Evolutionary conservation across 805 yeast species (phyloP).

Genomic region (Lachancea meyersii): DNA sequence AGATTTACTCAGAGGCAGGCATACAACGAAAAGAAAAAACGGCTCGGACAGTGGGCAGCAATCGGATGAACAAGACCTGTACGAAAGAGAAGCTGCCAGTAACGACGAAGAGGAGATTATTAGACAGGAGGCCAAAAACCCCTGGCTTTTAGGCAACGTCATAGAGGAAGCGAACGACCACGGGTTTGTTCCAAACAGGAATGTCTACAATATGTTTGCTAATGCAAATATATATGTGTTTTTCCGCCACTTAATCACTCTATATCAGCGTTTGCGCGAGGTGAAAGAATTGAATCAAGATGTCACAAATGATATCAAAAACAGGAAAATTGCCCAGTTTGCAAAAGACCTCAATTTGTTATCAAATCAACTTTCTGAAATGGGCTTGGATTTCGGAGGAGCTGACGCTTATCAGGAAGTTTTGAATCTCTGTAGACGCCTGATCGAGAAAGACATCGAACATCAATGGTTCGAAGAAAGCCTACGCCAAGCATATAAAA

Average conservation of each 20-base stretch:
- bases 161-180: conserved; percentile 29
- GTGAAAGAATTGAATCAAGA: conserved; percentile 63
- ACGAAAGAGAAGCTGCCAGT: conserved; percentile 23
- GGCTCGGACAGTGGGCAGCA: conserved; percentile 19
- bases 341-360: conserved; percentile 81
- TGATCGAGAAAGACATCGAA: conserved; percentile 86
- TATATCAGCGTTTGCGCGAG: conserved; percentile 75
- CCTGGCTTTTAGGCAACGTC: conserved; percentile 32
- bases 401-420: conserved; percentile 71
- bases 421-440: conserved; percentile 62
- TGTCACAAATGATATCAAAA: conserved; percentile 67
- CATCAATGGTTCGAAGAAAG: conserved; percentile 95
- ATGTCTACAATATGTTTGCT: conserved; percentile 70
- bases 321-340: conserved; percentile 61
- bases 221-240: conserved; percentile 86
- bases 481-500: conserved; percentile 88
- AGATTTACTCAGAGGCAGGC: conserved; percentile 46
- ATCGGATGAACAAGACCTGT: conserved; percentile 26
- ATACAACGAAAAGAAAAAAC: conserved; percentile 17
- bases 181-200: conserved; percentile 37
- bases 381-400: conserved; percentile 69
- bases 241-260: conserved; percentile 74
- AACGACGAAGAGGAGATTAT: conserved; percentile 26
- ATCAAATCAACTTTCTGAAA: conserved; percentile 72
- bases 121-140: conserved; percentile 28